Base-by-base conservation (phyloP, 495 filamentous ascomycete species). In the Penicillium coffeae region DNA sequence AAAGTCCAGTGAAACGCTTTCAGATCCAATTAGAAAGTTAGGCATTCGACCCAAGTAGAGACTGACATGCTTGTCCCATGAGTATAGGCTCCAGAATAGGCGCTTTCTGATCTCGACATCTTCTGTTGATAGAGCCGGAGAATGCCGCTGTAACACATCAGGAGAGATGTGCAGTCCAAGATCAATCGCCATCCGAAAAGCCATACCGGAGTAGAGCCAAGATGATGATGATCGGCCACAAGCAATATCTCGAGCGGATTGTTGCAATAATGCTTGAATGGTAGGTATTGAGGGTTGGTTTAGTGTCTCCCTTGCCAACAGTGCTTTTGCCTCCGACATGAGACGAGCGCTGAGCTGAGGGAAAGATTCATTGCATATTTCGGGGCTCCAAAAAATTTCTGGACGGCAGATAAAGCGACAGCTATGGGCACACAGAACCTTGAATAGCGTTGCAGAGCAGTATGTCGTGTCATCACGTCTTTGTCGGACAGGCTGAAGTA, bases 151-250 rank as follows among this genome's bases (percentile, higher is more conserved):
- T 38, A 58, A 19, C 43, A 42, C 50, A 41, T 62, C 51, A 40
- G 55, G 34, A 44, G 45, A 38, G 9, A 51, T 20, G 37, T 61
- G 47, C 50, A 65, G 41, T 27, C 56, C 42, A 42, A 65, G 38
- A 51, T 62, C 49, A 45, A 38, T 54, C 42, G 48, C 58, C 55
- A 66, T 62, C 12, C 63, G 48, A 46, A 66, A 66, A 9, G 60
- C 63, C 63, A 66, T 66, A 13, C 63, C 63, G 38, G 46, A 54
- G 38, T 66, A 66, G 14, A 66, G 45, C 60, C 58, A 66, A 15
- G 55, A 60, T 35, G 44, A 42, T 7, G 49, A 52, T 9, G 45
- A 48, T n/a, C 18, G 38, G n/a, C 54, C 54, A 49, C 35, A 57
- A 14, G 54, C 54, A 21, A 52, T 32, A 35, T 51, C 54, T 12